Conservation (phyloP, 106 monocot genomes). For the Cymbidium sinense region DNA sequence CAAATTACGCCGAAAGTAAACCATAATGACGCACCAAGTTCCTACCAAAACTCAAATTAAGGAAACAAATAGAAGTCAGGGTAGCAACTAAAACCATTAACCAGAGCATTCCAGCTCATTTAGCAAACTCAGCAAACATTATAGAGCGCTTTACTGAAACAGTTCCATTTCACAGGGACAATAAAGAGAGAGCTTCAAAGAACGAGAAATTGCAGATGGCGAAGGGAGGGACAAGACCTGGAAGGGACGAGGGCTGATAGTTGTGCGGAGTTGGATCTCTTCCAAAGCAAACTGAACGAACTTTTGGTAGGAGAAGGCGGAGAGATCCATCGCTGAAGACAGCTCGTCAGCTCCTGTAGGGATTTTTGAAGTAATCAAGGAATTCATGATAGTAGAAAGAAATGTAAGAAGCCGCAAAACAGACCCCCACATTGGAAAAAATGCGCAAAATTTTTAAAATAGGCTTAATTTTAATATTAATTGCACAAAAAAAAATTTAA, state of each 20-base stretch:
- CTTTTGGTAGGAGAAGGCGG: conserved; percentile 11
- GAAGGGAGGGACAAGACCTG: not conserved
- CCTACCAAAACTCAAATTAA: not conserved
- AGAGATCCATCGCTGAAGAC: conserved; percentile 5
- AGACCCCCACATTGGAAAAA: too few relatives aligned
- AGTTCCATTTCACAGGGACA: not conserved
- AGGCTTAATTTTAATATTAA: too few relatives aligned
- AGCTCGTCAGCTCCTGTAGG: not conserved
- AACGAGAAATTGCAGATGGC: not conserved
- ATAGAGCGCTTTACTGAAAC: not conserved
- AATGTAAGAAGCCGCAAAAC: too few relatives aligned
- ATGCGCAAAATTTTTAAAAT: too few relatives aligned
- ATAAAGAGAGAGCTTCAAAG: not conserved
- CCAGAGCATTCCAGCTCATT: not conserved
- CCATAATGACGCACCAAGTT: not conserved
- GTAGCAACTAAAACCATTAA: not conserved
- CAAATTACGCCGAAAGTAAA: not conserved
- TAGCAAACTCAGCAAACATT: not conserved
- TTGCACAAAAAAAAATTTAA: too few relatives aligned
- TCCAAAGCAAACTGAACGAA: conserved; percentile 6
- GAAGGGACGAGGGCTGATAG: conserved; percentile 9
- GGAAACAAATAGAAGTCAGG: not conserved
- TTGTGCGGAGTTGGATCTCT: conserved; percentile 6
- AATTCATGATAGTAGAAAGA: too few relatives aligned
- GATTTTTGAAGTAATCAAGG: too few relatives aligned